Conservation (phyloP, 352 stramenopile species). For the Phytophthora foliorum region DNA sequence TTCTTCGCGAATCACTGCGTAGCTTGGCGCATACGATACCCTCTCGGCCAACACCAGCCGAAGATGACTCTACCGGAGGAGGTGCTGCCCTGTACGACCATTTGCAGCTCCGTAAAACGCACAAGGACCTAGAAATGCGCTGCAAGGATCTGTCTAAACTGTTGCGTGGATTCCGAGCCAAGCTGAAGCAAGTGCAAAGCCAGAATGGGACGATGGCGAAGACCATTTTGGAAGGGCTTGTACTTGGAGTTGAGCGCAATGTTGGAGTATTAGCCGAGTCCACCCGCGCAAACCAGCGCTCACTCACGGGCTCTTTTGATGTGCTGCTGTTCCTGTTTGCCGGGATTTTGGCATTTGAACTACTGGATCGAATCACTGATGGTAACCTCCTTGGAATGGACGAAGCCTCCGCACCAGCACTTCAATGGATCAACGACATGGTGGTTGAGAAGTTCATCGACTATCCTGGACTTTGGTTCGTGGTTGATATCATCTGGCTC, state of each 20-base stretch:
- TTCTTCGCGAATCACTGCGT: slow-evolving; percentile 95
- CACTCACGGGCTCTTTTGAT: slow-evolving; percentile 79
- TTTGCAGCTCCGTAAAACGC: slow-evolving; percentile 90
- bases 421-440: slow-evolving; percentile 66
- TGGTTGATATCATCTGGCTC: slow-evolving; percentile 60
- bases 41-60: slow-evolving; percentile 57
- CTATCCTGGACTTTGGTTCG: slow-evolving; percentile 59
- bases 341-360: slow-evolving; percentile 93
- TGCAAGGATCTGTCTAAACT: slow-evolving; percentile 96
- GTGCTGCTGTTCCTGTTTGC: slow-evolving; percentile 94
- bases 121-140: slow-evolving; percentile 88
- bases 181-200: slow-evolving; percentile 90
- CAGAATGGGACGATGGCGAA: slow-evolving; percentile 87
- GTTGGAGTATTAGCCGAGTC: slow-evolving; percentile 63
- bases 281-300: slow-evolving; percentile 74
- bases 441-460: slow-evolving; percentile 54
- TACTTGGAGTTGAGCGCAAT: slow-evolving; percentile 73
- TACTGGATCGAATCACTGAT: slow-evolving; percentile 96
- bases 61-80: slow-evolving; percentile 75
- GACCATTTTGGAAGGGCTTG: slow-evolving; percentile 68
- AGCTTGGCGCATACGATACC: slow-evolving; percentile 89
- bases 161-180: slow-evolving; percentile 89
- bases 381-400: slow-evolving; percentile 87
- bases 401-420: slow-evolving; percentile 42
- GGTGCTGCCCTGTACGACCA: slow-evolving; percentile 94